phyloP scores from a whole-genome alignment of 148 eudicot genomes.

The Rhododendron vialii region DNA sequence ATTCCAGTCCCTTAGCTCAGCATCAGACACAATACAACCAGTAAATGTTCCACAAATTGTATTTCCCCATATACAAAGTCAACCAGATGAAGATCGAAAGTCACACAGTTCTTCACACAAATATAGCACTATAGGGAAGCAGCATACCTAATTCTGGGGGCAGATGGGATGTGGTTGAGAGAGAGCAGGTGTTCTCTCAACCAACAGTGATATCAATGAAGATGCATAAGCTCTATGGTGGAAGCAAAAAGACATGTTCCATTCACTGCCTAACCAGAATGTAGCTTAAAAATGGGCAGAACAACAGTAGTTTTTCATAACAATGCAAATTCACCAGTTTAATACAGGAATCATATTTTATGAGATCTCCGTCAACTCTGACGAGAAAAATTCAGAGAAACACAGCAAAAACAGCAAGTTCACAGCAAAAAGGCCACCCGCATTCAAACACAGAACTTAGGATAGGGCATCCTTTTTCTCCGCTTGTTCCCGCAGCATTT shows the following conservation, averaged over 20 bases:
- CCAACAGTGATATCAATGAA: background rate
- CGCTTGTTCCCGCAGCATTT: conserved; percentile 38
- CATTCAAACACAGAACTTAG: conserved; percentile 19
- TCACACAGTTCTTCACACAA: background rate
- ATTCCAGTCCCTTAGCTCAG: background rate
- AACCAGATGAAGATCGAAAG: background rate
- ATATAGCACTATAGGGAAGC: background rate
- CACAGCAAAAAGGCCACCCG: background rate
- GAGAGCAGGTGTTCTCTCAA: background rate
- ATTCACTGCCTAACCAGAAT: background rate
- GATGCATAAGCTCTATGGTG: background rate
- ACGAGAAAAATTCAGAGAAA: conserved; percentile 15
- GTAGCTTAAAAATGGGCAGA: background rate
- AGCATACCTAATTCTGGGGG: background rate
- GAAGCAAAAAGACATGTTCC: background rate
- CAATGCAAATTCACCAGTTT: conserved; percentile 6
- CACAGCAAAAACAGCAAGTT: conserved; percentile 10
- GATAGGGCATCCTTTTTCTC: conserved; percentile 47
- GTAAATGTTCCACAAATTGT: background rate
- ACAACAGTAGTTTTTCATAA: background rate
- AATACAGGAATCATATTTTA: conserved; percentile 17
- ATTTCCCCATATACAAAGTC: background rate
- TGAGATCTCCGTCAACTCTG: conserved; percentile 14
- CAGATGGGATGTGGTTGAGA: background rate
- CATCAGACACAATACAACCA: background rate